Evolutionary conservation across 2,329 filamentous ascomycete genomes (phyloP).

Genomic region (Cordyceps fumosorosea): DNA sequence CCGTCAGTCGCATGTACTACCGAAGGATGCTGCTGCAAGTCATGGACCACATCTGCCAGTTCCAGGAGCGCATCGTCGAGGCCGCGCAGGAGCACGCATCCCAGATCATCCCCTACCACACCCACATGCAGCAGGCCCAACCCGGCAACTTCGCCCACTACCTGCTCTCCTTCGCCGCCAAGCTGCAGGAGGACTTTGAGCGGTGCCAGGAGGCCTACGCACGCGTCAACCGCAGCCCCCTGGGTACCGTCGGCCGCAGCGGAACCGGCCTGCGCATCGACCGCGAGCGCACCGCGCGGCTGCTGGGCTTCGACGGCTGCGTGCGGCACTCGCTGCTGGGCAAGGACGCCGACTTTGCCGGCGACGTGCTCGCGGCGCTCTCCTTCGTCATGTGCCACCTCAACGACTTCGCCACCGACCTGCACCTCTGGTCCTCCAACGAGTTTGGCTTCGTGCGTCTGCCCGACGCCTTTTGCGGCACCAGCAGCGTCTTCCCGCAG

Average conservation of each 20-base stretch:
- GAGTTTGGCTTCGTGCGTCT: slow-evolving; percentile 14
- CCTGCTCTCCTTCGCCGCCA: slow-evolving; percentile 20
- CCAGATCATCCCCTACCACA: slow-evolving; percentile 12
- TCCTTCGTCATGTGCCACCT: slow-evolving; percentile 14
- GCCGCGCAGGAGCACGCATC: slow-evolving; percentile 2
- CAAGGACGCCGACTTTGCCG: slow-evolving; percentile 12
- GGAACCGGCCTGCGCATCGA: slow-evolving; percentile 11
- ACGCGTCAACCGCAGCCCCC: slow-evolving; percentile 12
- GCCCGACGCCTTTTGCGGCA: slow-evolving; percentile 11
- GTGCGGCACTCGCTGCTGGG: slow-evolving; percentile 10
- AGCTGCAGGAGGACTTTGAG: slow-evolving; percentile 13
- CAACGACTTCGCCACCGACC: slow-evolving; percentile 13
- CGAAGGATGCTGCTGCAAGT: slow-evolving; percentile 8
- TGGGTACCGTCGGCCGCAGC: slow-evolving; percentile 10
- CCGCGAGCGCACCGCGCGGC: slow-evolving; percentile 7
- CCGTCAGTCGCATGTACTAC: slow-evolving; percentile 14
- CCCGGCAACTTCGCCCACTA: slow-evolving; percentile 15
- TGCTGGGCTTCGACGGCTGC: slow-evolving; percentile 10
- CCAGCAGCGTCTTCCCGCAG: slow-evolving; percentile 15
- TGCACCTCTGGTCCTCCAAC: slow-evolving; percentile 14
- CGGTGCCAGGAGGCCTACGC: slow-evolving; percentile 12
- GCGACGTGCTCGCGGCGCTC: slow-evolving; percentile 7
- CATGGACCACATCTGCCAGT: slow-evolving; percentile 10
- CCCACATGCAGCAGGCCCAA: slow-evolving; percentile 16
- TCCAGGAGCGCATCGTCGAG: slow-evolving; percentile 9